Base-by-base conservation (phyloP, 768 basidiomycete genomes). In the Kwoniella botswanensis region DNA sequence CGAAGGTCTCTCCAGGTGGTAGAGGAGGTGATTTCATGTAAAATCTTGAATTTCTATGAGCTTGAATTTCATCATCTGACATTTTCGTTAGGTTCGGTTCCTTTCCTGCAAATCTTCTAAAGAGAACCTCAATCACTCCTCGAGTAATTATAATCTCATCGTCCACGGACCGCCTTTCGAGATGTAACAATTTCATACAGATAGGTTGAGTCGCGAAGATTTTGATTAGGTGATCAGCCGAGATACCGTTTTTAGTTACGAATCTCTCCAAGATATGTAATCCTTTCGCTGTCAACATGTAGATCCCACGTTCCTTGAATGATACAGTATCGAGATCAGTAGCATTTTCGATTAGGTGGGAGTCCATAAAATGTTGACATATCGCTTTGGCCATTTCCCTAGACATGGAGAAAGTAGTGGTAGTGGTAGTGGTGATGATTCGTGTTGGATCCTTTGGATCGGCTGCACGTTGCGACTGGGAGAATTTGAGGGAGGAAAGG, bases 281-380 rank as follows among this genome's bases (percentile, higher is more conserved):
- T 63, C 97, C 97, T 86, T 99, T 99, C 17, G 97, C 93, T 13
- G 97, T 98, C 81, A 97, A 88, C 79, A 91, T 88, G 85, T 94
- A 99, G 69, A 98, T 91, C 71, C 96, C 96, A 64, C 97, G 91
- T 78, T 99, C 97, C 86, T 98, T 98, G 90, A 99, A 99, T 52
- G 92, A 88, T 76, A 91, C 90, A 17, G 92, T 91, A 24, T 88
- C 87, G 43, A 91, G 91, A 85, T 99, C 97, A 18, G 93, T 89
- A 17, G 94, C 96, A 82, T 98, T 98, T 85, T 98, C 95, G 74
- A 98, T 94, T 72, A 98, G 88, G 74, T 94, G 93, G 68, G 97
- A 94, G 76, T 98, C 97, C 93, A 99, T 97, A 82, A 98, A 98
- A 83, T 98, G 94, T 85, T 99, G 97, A 86, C 93, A 93, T 91